phyloP scores from a whole-genome alignment of 2,329 filamentous ascomycete species.

The Phialophora macrospora region DNA sequence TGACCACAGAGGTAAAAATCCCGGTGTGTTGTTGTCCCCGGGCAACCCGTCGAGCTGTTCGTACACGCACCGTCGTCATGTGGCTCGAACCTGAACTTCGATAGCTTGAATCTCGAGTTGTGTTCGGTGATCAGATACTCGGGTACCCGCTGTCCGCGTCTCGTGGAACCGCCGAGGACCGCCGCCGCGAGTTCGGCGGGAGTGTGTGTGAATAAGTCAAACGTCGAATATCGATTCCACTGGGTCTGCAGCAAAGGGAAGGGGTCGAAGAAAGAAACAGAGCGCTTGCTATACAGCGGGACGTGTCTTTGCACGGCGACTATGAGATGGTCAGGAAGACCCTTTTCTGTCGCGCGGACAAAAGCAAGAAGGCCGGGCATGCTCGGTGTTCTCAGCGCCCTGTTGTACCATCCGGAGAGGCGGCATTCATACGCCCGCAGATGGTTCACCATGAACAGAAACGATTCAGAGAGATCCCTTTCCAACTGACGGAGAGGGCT shows the following conservation, averaged over 20 bases:
- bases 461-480: background rate
- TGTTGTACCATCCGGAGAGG: background rate
- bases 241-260: background rate
- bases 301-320: background rate
- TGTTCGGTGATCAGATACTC: background rate
- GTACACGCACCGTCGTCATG: background rate
- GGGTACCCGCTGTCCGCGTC: background rate
- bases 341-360: background rate
- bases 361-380: background rate
- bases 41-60: background rate
- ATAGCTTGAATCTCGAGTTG: background rate
- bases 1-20: background rate
- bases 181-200: background rate
- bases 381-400: background rate
- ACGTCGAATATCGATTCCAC: background rate
- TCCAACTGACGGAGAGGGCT: background rate
- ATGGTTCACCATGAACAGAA: background rate
- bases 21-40: background rate
- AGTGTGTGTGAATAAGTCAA: background rate
- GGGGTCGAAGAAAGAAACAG: background rate
- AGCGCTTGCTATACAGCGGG: background rate
- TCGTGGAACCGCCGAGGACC: background rate
- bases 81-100: background rate
- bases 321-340: background rate
- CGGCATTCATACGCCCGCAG: slow-evolving; percentile 1